Evolutionary conservation across 2,329 filamentous ascomycete genomes (phyloP), one percentile per base, ranked within the genome.

Genomic region (Fusarium vanettenii): DNA sequence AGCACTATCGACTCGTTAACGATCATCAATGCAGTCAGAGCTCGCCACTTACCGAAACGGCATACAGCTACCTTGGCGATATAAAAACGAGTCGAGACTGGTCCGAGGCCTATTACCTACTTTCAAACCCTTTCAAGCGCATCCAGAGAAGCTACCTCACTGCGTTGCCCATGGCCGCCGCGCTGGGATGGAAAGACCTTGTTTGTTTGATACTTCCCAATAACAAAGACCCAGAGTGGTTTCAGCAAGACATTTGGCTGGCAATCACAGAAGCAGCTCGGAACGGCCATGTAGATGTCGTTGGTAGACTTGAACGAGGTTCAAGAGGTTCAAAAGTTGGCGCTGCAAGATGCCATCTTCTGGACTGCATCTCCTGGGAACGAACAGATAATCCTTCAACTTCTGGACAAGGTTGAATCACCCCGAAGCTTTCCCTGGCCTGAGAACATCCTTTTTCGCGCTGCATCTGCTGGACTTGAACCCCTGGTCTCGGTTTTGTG

Each of bases 121-220:
- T 65, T 13, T 65, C 63, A 14, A 65, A 39, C 16, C 52, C 63
- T 2, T 65, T 65, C 14, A 65, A 16, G 6, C 37, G 63, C 18
- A 60, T 50, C 1, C 50, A 60, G 18, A 29, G 29, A 33, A 45
- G 35, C 20, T 60, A 65, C 25, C 18, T 65, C 31, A 22, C 52
- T n/a, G 22, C 39, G 2, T 39, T 65, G 6, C 63, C 63, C 33
- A 8, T 37, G 4, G 13, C n/a, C 1, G 29, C 63, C 29, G 52
- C 52, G 4, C 16, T 65, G 5, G 63, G 63, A 6, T 18, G 22
- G 13, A 22, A 31, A n/a, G 63, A 65, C 10, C 27, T 65, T 10
- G 20, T 65, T 14, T n/a, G 16, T n/a, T n/a, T 35, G 20, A 31
- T 48, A 5, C 22, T 29, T 39, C 4, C 14, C 1, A 8, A 37